These are phyloP conservation scores for Xylariales sp. DNA, from an alignment of 2,329 filamentous ascomycete species.

Conservation along the genomic window DNA sequence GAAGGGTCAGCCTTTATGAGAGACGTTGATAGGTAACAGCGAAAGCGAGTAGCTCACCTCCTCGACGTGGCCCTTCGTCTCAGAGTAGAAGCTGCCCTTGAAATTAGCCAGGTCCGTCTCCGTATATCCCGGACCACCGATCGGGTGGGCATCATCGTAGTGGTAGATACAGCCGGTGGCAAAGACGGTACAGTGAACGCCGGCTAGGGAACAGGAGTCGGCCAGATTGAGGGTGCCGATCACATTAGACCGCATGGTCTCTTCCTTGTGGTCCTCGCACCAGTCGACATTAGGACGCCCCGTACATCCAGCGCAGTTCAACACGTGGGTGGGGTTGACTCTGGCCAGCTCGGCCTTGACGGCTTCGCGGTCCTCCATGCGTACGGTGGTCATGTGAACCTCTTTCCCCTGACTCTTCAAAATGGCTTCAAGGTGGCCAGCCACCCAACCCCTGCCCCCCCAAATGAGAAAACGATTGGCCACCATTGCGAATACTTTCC, in stretches of 20 bases:
- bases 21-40: not conserved
- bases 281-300: conserved; percentile 77
- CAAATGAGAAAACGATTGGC: conserved; percentile 68
- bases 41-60: conserved; percentile 57
- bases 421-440: conserved; percentile 68
- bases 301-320: conserved; percentile 74
- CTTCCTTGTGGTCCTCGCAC: conserved; percentile 77
- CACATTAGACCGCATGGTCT: conserved; percentile 74
- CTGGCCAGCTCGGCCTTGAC: conserved; percentile 67
- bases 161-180: conserved; percentile 76
- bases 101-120: conserved; percentile 75
- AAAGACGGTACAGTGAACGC: conserved; percentile 73
- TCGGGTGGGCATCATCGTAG: conserved; percentile 70
- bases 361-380: conserved; percentile 72
- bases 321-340: conserved; percentile 72
- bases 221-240: conserved; percentile 73
- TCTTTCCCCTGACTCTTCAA: conserved; percentile 70
- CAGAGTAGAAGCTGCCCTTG: conserved; percentile 74
- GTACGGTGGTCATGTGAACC: conserved; percentile 69
- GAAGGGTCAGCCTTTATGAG: conserved; percentile 29
- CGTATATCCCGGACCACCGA: conserved; percentile 68
- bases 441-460: conserved; percentile 73
- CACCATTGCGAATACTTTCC: conserved; percentile 47
- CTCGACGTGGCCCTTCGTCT: conserved; percentile 74
- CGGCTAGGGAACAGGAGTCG: conserved; percentile 68